Conservation (phyloP, 768 basidiomycete genomes). For the Rhodocollybia butyracea region DNA sequence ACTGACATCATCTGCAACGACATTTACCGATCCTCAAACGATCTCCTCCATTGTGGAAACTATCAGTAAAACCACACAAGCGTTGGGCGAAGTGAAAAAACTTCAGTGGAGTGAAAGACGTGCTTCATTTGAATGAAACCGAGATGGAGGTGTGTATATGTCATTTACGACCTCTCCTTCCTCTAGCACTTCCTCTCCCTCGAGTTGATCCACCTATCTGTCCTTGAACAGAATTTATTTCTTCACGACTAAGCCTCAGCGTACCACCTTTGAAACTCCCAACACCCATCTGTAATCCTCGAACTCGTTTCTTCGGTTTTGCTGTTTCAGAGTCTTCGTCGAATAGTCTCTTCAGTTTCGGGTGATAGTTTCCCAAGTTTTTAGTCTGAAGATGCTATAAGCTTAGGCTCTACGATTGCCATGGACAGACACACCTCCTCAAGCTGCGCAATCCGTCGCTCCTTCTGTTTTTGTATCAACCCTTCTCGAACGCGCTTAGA, state of each 20-base stretch:
- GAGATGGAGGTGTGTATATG: background rate
- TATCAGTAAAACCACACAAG: conserved; percentile 61
- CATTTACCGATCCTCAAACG: conserved; percentile 40
- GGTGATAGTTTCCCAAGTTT: conserved; percentile 82
- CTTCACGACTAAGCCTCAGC: conserved; percentile 59
- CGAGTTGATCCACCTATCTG: conserved; percentile 21
- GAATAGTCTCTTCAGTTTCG: conserved; percentile 67
- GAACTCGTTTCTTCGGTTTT: conserved; percentile 43
- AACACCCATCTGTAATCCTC: conserved; percentile 75
- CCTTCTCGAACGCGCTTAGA: conserved; percentile 73
- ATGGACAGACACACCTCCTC: conserved; percentile 56
- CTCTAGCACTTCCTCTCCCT: conserved; percentile 22
- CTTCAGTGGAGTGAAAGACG: conserved; percentile 45
- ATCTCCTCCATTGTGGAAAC: conserved; percentile 66
- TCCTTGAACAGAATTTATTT: conserved; percentile 39
- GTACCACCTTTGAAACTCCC: conserved; percentile 72
- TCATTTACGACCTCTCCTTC: conserved; percentile 16
- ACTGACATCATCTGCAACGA: conserved; percentile 38
- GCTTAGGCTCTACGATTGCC: background rate
- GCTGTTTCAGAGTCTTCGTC: conserved; percentile 30
- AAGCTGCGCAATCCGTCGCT: conserved; percentile 49
- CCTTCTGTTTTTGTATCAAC: conserved; percentile 56
- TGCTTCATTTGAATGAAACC: background rate
- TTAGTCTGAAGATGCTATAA: conserved; percentile 55
- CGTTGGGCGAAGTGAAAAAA: conserved; percentile 56